Conservation (phyloP, 1,139 yeast genomes). For the Sugiyamaella paludigena region DNA sequence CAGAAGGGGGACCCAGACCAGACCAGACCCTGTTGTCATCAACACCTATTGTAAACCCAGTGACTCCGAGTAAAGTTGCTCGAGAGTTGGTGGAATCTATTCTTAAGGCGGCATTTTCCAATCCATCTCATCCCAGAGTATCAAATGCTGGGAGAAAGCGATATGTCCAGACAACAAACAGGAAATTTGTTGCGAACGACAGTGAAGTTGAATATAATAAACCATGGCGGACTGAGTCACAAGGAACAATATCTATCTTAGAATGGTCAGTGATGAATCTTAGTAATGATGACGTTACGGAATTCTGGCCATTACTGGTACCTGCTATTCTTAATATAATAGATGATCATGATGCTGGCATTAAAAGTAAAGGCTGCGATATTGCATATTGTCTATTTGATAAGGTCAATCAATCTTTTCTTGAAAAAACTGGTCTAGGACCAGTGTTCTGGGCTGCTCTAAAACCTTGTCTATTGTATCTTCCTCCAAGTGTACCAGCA, state of each 20-base stretch:
- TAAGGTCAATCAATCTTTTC: conserved; percentile 27
- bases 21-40: not conserved
- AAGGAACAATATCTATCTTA: conserved; percentile 32
- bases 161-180: not conserved
- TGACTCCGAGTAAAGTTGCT: not conserved
- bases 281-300: conserved; percentile 25
- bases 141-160: conserved; percentile 13
- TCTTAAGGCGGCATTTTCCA: conserved; percentile 19
- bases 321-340: conserved; percentile 51
- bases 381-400: conserved; percentile 36
- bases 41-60: not conserved
- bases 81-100: conserved; percentile 7
- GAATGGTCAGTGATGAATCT: conserved; percentile 35
- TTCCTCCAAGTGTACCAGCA: conserved; percentile 24
- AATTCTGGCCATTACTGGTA: conserved; percentile 47
- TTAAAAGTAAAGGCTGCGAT: conserved; percentile 47
- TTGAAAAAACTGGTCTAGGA: conserved; percentile 44
- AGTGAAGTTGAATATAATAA: conserved; percentile 12
- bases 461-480: conserved; percentile 26
- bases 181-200: conserved; percentile 7
- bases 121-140: conserved; percentile 19
- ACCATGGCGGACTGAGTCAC: conserved; percentile 40
- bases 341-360: conserved; percentile 49
- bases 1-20: not conserved
- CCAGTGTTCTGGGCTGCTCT: conserved; percentile 45